These are phyloP conservation scores for Hymenoscyphus occultus DNA, from an alignment of 2,329 filamentous ascomycete species.

Conservation along the genomic window DNA sequence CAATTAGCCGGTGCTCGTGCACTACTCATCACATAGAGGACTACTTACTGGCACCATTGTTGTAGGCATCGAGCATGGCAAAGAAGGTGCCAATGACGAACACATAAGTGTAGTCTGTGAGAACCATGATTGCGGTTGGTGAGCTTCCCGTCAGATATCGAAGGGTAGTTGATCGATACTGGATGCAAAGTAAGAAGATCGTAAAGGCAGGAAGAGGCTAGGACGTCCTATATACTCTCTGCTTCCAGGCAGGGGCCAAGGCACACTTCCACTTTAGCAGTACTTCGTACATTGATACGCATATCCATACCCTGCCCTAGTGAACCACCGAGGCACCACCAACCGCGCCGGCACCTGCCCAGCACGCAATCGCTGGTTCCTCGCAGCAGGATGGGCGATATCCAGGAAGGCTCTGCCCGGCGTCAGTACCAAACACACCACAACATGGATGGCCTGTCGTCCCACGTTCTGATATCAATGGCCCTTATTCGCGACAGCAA, in stretches of 20 bases:
- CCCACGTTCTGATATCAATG: background rate
- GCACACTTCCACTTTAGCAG: background rate
- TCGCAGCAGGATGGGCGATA: background rate
- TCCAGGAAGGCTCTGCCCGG: background rate
- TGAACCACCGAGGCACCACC: background rate
- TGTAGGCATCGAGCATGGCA: slow-evolving; percentile 57
- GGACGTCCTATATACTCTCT: slow-evolving; percentile 1
- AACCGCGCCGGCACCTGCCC: background rate
- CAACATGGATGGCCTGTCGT: background rate
- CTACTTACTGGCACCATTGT: slow-evolving; percentile 47
- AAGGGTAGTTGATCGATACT: background rate
- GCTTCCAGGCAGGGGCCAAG: background rate
- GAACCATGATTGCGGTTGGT: slow-evolving; percentile 22
- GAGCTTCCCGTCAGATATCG: background rate
- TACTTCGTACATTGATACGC: too few species aligned
- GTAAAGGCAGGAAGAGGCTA: background rate
- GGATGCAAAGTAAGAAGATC: background rate
- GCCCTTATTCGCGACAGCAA: slow-evolving; percentile 1
- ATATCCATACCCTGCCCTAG: too few species aligned
- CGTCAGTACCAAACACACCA: background rate
- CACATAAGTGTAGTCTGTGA: slow-evolving; percentile 53
- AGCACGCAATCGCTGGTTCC: background rate
- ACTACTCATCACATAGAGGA: background rate
- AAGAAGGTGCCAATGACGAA: slow-evolving; percentile 56
- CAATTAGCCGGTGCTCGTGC: slow-evolving; percentile 2